These are phyloP conservation scores for Fusarium nelsonii DNA, from an alignment of 2,329 filamentous ascomycete genomes.

Conservation along the genomic window DNA sequence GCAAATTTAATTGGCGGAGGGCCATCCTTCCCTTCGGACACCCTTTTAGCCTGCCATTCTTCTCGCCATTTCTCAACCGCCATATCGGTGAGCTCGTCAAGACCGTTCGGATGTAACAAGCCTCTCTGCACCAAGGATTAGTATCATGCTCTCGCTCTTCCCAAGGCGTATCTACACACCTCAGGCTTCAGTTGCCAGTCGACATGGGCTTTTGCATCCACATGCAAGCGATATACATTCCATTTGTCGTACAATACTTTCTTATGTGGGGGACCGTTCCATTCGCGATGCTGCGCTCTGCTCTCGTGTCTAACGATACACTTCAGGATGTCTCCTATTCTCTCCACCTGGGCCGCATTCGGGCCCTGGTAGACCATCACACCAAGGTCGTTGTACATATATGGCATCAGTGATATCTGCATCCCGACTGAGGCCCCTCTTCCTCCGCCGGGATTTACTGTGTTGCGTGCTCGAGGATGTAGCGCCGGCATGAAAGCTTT, in stretches of 20 bases:
- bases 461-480: constrained; percentile 28
- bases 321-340: constrained; percentile 44
- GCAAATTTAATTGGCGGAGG: neutral
- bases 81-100: constrained; percentile 3
- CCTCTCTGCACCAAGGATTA: constrained; percentile 2
- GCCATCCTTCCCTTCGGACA: neutral
- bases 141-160: neutral
- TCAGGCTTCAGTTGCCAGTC: neutral
- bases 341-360: constrained; percentile 30
- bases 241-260: constrained; percentile 1
- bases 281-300: neutral
- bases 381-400: constrained; percentile 52
- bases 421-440: neutral
- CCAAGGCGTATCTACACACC: constrained; percentile 15
- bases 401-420: constrained; percentile 8
- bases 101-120: neutral
- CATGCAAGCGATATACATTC: constrained; percentile 28
- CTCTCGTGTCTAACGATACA: constrained; percentile 19
- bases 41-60: neutral
- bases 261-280: neutral
- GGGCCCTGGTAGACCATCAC: constrained; percentile 50
- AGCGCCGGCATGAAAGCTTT: constrained; percentile 37
- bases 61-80: constrained; percentile 2
- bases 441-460: neutral
- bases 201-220: constrained; percentile 24